Conservation (phyloP, 2,329 filamentous ascomycete species). For the Fusarium liriodendri region DNA sequence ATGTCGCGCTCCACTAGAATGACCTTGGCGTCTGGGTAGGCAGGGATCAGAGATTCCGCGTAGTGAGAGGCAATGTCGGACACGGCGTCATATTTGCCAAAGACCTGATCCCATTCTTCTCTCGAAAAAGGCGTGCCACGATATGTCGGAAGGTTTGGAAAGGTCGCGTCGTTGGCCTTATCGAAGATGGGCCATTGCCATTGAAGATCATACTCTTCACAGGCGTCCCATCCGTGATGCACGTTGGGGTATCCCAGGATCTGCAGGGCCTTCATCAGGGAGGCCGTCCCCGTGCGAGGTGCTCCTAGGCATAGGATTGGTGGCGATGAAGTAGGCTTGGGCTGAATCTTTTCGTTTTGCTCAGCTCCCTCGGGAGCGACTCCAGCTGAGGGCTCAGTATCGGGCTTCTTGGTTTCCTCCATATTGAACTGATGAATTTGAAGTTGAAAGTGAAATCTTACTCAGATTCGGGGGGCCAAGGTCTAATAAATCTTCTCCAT, state of each 20-base stretch:
- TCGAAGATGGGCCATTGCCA: conserved; percentile 29
- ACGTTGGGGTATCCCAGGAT: conserved; percentile 26
- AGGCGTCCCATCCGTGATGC: conserved; percentile 31
- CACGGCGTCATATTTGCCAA: conserved; percentile 39
- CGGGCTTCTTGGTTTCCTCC: background rate
- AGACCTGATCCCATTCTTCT: conserved; percentile 40
- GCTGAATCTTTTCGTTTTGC: background rate
- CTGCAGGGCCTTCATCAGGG: conserved; percentile 26
- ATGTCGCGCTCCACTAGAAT: conserved; percentile 44
- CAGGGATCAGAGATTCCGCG: conserved; percentile 39
- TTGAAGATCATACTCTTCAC: background rate
- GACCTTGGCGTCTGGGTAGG: conserved; percentile 46
- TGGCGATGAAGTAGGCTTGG: background rate
- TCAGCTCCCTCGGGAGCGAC: background rate
- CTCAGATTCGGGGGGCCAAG: background rate
- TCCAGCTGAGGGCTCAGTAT: background rate
- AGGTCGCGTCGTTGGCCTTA: conserved; percentile 24
- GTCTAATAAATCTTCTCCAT: background rate
- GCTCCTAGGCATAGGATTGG: conserved; percentile 19
- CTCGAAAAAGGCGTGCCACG: conserved; percentile 30
- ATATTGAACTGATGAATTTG: background rate
- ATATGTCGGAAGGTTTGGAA: conserved; percentile 29
- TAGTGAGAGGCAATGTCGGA: conserved; percentile 43
- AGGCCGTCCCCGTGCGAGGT: conserved; percentile 29
- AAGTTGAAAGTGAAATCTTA: background rate